These are phyloP conservation scores for Kodamaea sp. DNA, from an alignment of 1,139 yeast genomes.

Conservation along the genomic window DNA sequence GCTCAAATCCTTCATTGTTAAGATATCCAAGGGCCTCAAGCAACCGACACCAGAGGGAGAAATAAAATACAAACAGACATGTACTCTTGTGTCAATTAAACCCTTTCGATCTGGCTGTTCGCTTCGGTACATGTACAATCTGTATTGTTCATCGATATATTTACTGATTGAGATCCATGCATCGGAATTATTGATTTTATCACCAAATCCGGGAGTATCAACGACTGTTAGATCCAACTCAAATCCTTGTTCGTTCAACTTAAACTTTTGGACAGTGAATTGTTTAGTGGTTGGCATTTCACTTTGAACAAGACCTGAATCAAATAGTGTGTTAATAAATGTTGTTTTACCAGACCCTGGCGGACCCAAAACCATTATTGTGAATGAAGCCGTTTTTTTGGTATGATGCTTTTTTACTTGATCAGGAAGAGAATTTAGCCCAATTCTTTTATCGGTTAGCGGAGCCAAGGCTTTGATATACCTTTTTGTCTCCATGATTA, in stretches of 20 bases:
- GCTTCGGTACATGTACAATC: conserved; percentile 17
- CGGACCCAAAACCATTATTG: conserved; percentile 72
- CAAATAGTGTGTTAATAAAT: conserved; percentile 53
- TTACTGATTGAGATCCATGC: conserved; percentile 58
- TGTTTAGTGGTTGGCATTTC: background rate
- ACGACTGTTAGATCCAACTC: conserved; percentile 25
- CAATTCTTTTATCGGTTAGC: conserved; percentile 11
- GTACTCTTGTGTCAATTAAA: conserved; percentile 59
- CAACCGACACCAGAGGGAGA: conserved; percentile 42
- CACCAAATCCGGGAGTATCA: conserved; percentile 47
- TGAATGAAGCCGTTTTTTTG: conserved; percentile 38
- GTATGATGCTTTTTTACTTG: conserved; percentile 21
- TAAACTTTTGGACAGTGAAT: conserved; percentile 7
- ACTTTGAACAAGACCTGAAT: conserved; percentile 5
- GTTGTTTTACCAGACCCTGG: conserved; percentile 83
- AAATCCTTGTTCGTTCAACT: conserved; percentile 14
- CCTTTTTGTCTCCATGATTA: no score
- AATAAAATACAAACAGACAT: conserved; percentile 73
- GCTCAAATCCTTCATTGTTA: conserved; percentile 64
- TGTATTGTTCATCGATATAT: conserved; percentile 48
- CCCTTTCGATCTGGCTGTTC: conserved; percentile 58
- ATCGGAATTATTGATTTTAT: conserved; percentile 38
- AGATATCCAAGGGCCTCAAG: conserved; percentile 57
- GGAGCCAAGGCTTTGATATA: no score
- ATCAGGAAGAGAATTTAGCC: conserved; percentile 25